Percentiles rank a stretch among this genome's conserved stretches.
These are phyloP conservation scores for Capsicum rhomboideum DNA, from an alignment of 257 asterid species.

Conservation along the genomic window DNA sequence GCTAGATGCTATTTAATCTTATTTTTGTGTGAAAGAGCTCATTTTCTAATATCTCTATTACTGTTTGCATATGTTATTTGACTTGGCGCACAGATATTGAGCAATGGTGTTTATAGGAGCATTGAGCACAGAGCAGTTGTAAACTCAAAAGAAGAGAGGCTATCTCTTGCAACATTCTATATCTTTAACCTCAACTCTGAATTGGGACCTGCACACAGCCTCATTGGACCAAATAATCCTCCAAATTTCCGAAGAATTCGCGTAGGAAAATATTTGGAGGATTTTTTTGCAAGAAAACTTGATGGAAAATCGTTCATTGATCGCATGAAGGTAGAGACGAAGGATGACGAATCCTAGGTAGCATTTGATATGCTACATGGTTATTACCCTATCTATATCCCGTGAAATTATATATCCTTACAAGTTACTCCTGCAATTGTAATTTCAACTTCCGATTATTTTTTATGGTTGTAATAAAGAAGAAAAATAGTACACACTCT, in stretches of 20 bases:
- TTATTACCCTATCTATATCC: too few species aligned
- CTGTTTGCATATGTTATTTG: background rate
- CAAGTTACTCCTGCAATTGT: too few species aligned
- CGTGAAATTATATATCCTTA: too few species aligned
- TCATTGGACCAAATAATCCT: slow-evolving; percentile 28
- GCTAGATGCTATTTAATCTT: background rate
- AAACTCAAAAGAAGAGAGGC: slow-evolving; percentile 31
- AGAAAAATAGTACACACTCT: too few species aligned
- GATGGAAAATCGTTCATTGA: slow-evolving; percentile 35
- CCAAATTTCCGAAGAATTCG: slow-evolving; percentile 24
- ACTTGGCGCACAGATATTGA: slow-evolving; percentile 16
- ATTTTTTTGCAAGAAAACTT: slow-evolving; percentile 31
- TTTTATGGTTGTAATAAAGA: too few species aligned
- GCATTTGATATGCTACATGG: too few species aligned
- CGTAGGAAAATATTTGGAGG: slow-evolving; percentile 21
- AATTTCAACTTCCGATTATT: too few species aligned
- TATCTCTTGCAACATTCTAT: slow-evolving; percentile 43
- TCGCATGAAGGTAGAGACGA: slow-evolving; percentile 23
- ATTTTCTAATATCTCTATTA: background rate
- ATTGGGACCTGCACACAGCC: slow-evolving; percentile 43
- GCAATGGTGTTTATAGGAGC: slow-evolving; percentile 39
- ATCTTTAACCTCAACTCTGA: slow-evolving; percentile 25
- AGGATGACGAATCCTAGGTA: background rate
- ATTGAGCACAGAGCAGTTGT: slow-evolving; percentile 50
- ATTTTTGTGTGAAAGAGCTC: background rate